Evolutionary conservation across 208 protist species (phyloP), one percentile per base, ranked within the genome.

Genomic region (Leishmania gerbilli): DNA sequence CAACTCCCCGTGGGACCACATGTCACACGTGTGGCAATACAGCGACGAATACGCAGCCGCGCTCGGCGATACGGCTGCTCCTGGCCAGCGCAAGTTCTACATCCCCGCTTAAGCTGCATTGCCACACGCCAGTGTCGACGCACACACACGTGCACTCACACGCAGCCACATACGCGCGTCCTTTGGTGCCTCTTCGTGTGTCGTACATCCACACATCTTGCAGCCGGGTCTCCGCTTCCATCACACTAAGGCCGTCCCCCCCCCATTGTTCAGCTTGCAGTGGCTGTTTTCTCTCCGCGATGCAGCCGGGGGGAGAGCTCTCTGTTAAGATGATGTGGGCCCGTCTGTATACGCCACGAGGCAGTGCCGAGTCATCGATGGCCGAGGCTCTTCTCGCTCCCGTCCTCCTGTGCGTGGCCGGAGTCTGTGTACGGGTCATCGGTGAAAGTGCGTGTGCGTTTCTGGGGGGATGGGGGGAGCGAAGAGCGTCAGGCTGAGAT

Each of bases 11-110:
- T 97, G 93, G 93, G 91, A 97, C 75, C 93, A 97, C 91, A 95
- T 95, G 91, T 97, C 93, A 34, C 93, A 97, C 74, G 92, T 97
- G 71, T 97, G 93, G 93, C 90, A 95, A 81, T 97, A 97, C 92
- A 93, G 87, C 81, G 92, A 97, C 75, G 76, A 92, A 77, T 95
- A 93, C 84, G 91, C 91, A 31, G 88, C 91, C 42, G 88, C 87
- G 71, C 79, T 97, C 31, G 93, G 92, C 34, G 90, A 95, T 74
- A 83, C 86, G 56, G 87, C 74, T 65, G 88, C 88, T 34, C 87
- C 92, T 47, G 93, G 93, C n/a, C 87, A 45, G 74, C 84, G 84
- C 76, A 83, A 77, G 74, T 97, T 95, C 86, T 95, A 97, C 87
- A 95, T 97, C 76, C 91, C 91, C 27, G 69, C 69, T 74, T 55